These are phyloP conservation scores for Trichomonas gallinae DNA, from an alignment of 208 protist genomes.

Conservation along the genomic window DNA sequence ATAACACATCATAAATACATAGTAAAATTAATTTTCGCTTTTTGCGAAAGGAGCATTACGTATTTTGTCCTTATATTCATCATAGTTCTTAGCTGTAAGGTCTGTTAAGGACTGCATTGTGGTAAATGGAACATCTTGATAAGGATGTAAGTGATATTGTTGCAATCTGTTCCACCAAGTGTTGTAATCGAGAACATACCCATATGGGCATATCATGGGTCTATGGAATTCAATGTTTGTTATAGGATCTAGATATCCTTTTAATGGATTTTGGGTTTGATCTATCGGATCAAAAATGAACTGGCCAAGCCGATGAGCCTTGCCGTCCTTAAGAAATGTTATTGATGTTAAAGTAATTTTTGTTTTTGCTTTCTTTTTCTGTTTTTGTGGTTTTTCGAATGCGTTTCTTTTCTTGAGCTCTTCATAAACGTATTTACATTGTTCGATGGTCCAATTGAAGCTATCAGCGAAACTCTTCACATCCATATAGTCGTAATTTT, in stretches of 20 bases:
- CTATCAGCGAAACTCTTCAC: neutral
- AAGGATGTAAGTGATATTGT: neutral
- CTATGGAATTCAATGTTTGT: neutral
- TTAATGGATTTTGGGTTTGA: neutral
- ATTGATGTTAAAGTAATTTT: neutral
- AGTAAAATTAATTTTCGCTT: neutral
- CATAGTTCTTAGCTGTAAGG: neutral
- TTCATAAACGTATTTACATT: neutral
- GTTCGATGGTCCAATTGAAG: neutral
- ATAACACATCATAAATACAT: too few species aligned
- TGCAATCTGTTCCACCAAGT: neutral
- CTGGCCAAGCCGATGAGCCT: neutral
- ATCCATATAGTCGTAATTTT: neutral
- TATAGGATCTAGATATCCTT: neutral
- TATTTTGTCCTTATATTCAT: neutral
- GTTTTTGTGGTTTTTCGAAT: neutral
- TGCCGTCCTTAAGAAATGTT: neutral
- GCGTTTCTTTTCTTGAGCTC: neutral
- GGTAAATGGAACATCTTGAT: neutral
- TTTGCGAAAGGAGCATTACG: neutral
- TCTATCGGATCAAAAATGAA: neutral
- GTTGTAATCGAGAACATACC: neutral
- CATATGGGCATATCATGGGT: neutral
- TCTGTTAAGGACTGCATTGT: neutral
- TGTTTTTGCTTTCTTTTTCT: neutral